Conservation (phyloP, 805 yeast genomes). For the Vanderwaltozyma verrucispora region DNA sequence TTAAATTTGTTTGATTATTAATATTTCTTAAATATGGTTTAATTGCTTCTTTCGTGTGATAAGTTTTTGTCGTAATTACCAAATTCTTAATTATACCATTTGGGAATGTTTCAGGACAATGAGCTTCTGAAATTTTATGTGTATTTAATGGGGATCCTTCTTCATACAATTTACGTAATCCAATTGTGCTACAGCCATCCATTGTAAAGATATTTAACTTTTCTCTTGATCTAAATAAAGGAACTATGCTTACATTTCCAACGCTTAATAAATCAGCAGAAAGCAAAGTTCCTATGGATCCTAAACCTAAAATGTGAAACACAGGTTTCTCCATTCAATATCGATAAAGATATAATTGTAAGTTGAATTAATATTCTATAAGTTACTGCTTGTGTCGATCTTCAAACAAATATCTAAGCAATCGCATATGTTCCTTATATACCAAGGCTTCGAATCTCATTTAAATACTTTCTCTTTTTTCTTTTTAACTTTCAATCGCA, state of each 20-base stretch:
- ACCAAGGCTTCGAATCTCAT: too few relatives aligned
- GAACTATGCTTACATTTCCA: constrained; percentile 18
- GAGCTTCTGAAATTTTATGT: constrained; percentile 4
- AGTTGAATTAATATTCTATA: too few relatives aligned
- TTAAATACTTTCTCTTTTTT: too few relatives aligned
- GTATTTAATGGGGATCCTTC: constrained; percentile 7
- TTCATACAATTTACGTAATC: constrained; percentile 16
- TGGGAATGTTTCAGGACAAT: constrained; percentile 2
- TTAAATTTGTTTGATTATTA: constrained; percentile 42
- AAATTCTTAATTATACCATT: constrained; percentile 38
- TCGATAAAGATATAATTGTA: too few relatives aligned
- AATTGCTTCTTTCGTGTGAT: constrained; percentile 58
- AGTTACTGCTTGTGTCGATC: too few relatives aligned
- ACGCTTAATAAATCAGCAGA: constrained; percentile 19
- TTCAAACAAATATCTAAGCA: too few relatives aligned
- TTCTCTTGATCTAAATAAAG: constrained; percentile 22
- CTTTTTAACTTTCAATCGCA: too few relatives aligned
- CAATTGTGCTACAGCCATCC: constrained; percentile 11
- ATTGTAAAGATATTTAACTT: constrained; percentile 15
- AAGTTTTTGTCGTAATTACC: constrained; percentile 70
- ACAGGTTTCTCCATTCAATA: constrained; percentile 8
- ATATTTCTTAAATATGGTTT: constrained; percentile 42
- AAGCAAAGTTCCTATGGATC: constrained; percentile 27
- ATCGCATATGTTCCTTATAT: too few relatives aligned
- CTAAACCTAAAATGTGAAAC: constrained; percentile 26